These are phyloP conservation scores for Fonsecaea pugnacius DNA, from an alignment of 2,329 filamentous ascomycete species.

Conservation along the genomic window DNA sequence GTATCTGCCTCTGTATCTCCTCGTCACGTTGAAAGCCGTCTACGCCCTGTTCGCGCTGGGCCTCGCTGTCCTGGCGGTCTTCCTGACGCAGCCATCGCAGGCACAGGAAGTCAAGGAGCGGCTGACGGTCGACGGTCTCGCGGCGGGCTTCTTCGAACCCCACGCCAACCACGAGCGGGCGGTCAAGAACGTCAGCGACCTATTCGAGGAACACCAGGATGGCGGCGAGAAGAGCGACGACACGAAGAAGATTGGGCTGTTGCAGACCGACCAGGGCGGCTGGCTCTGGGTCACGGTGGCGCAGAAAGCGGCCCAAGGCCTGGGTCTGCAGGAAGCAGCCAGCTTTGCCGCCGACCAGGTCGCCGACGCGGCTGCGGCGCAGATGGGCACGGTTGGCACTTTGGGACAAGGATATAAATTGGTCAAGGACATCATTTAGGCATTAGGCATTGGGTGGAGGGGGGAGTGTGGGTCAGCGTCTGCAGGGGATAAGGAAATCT, in stretches of 20 bases:
- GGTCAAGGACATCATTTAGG: slow-evolving; percentile 18
- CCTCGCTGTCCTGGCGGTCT: slow-evolving; percentile 27
- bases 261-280: slow-evolving; percentile 26
- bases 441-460: too few relatives aligned
- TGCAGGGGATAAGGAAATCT: too few relatives aligned
- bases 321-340: slow-evolving; percentile 3
- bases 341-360: background rate
- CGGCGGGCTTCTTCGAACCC: slow-evolving; percentile 32
- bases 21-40: slow-evolving; percentile 32
- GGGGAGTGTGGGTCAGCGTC: too few relatives aligned
- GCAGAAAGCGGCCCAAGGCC: background rate
- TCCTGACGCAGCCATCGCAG: slow-evolving; percentile 21
- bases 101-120: slow-evolving; percentile 34
- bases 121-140: slow-evolving; percentile 34
- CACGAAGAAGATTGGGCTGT: slow-evolving; percentile 34
- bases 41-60: slow-evolving; percentile 31
- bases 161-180: slow-evolving; percentile 19
- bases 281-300: slow-evolving; percentile 27
- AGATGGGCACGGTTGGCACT: background rate
- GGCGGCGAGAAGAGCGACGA: slow-evolving; percentile 12
- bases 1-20: slow-evolving; percentile 27
- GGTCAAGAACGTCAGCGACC: slow-evolving; percentile 24
- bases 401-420: slow-evolving; percentile 10
- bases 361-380: background rate
- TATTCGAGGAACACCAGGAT: slow-evolving; percentile 25